Evolutionary conservation across 1,139 yeast species (phyloP).

Genomic region (Candida sanyaensis): DNA sequence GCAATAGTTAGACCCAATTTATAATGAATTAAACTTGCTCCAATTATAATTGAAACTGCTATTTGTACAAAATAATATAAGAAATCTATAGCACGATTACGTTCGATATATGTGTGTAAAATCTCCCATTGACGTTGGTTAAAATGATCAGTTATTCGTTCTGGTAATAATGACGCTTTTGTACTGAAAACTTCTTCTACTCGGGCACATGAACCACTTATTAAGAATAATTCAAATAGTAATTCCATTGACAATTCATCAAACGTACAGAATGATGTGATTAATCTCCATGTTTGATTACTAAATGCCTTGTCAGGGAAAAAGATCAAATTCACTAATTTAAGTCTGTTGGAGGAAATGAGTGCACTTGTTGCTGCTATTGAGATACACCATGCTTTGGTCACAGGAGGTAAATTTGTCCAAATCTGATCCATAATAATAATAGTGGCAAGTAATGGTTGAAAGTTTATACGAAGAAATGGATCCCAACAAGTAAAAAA

Average conservation of each 20-base stretch:
- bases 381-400: conserved; percentile 30
- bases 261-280: conserved; percentile 36
- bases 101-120: conserved; percentile 19
- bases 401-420: conserved; percentile 31
- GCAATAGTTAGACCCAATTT: conserved; percentile 16
- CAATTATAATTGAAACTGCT: conserved; percentile 22
- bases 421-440: conserved; percentile 14
- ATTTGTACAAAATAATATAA: conserved; percentile 30
- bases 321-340: conserved; percentile 18
- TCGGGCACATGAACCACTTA: conserved; percentile 18
- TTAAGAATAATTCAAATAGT: conserved; percentile 20
- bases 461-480: no score
- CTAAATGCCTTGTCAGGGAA: conserved; percentile 26
- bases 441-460: neutral
- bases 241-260: conserved; percentile 28
- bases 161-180: conserved; percentile 20
- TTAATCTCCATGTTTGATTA: conserved; percentile 39
- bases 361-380: conserved; percentile 21
- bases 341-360: conserved; percentile 19
- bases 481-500: no score
- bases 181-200: conserved; percentile 23
- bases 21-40: conserved; percentile 20
- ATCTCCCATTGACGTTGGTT: conserved; percentile 17
- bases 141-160: conserved; percentile 17
- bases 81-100: conserved; percentile 30